phyloP scores from a whole-genome alignment of 768 basidiomycete species.

The Pleurotus sapidus region DNA sequence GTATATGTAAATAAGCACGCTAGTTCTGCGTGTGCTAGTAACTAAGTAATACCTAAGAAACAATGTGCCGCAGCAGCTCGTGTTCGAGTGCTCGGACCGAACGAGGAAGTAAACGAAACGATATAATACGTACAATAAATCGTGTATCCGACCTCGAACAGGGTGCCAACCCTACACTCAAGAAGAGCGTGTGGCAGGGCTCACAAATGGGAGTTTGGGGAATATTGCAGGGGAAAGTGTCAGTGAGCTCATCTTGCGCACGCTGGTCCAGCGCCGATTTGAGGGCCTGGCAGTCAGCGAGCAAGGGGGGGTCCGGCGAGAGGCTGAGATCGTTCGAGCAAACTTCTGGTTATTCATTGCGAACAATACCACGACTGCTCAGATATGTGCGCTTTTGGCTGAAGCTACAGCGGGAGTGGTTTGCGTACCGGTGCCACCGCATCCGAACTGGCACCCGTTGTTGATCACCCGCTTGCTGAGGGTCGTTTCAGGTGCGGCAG shows the following conservation, averaged over 20 bases:
- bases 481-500: not conserved
- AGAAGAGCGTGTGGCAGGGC: too few species aligned
- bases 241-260: not conserved
- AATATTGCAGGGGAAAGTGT: slow-evolving; percentile 4
- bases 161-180: too few species aligned
- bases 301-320: slow-evolving; percentile 1
- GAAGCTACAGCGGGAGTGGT: not conserved
- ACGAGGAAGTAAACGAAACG: too few species aligned
- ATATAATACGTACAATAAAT: too few species aligned
- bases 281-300: not conserved
- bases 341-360: not conserved
- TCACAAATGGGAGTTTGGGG: not conserved
- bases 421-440: not conserved
- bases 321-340: slow-evolving; percentile 5
- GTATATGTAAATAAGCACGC: too few species aligned
- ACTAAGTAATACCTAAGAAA: too few species aligned
- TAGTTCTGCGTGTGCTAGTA: too few species aligned
- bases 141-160: too few species aligned
- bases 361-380: too few species aligned
- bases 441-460: slow-evolving; percentile 5
- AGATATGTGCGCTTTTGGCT: too few species aligned
- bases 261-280: not conserved
- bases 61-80: too few species aligned
- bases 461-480: slow-evolving; percentile 4
- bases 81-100: too few species aligned